Base-by-base conservation (phyloP, 139 green algal species). In the Volvox reticuliferus region DNA sequence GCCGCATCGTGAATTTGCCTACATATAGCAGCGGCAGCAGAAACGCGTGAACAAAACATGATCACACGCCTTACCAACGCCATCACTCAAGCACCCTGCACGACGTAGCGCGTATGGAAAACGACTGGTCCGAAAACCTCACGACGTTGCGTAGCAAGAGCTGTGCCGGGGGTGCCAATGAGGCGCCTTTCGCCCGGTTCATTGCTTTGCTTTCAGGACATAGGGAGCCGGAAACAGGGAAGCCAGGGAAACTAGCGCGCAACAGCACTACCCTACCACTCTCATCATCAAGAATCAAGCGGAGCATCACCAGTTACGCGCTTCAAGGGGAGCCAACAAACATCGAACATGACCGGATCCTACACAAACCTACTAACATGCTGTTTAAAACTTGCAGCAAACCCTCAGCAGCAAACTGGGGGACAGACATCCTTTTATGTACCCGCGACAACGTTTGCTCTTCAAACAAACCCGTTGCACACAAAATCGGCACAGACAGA, bases 151-250 rank as follows among this genome's bases (percentile, higher is more conserved):
- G 79, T 30, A 71, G 79, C 79, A 87, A 76, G 61, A 77, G 81
- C 81, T 77, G 81, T 87, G 81, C 81, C 81, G 61, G 30, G 79
- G 81, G 61, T 62, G 19, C 81, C 81, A 87, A 77, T 87, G 79
- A 86, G 24, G 79, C 19, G 50, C 22, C 30, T 32, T 55, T 86
- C 28, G 50, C 79, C 50, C 79, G 79, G 79, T 73, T 84, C 33
- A 61, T 37, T 79, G 65, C 76, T 82, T 84, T 68, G 79, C 79
- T 71, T 61, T 86, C 50, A 87, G 81, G 61, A 77, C 81, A 86
- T n/a, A 55, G 78, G 28, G 69, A 55, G 50, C 79, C 28, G 79
- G 79, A 86, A 73, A 73, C 79, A 5, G 32, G 78, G 36, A 84
- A 84, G 78, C 78, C 78, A 84, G 35, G 78, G 78, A 65, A 61